Evolutionary conservation across 169 alveolate genomes (phyloP).

Genomic region (Eimeria brunetti): DNA sequence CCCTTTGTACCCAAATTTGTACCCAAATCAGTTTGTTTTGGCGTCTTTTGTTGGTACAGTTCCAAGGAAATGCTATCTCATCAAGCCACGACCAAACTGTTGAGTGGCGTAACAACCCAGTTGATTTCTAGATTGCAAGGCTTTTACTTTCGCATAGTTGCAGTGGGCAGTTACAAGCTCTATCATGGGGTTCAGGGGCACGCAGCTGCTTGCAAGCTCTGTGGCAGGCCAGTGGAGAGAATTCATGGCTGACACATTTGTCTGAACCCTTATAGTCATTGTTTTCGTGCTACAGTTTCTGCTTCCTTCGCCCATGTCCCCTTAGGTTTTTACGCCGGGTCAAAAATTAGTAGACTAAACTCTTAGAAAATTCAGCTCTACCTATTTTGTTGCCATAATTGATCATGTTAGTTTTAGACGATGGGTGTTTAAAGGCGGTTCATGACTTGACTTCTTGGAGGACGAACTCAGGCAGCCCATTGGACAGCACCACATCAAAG

Average conservation of each 20-base stretch:
- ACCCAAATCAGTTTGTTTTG: background rate
- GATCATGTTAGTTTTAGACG: background rate
- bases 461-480: conserved; percentile 63
- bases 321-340: background rate
- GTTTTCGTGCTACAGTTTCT: background rate
- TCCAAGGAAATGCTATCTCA: background rate
- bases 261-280: background rate
- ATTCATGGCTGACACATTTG: background rate
- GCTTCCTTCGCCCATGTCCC: background rate
- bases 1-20: background rate
- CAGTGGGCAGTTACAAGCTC: background rate
- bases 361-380: background rate
- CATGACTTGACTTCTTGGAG: conserved; percentile 34
- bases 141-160: background rate
- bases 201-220: background rate
- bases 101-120: background rate
- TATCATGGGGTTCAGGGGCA: background rate
- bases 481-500: conserved; percentile 18
- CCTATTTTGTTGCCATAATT: background rate
- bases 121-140: background rate
- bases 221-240: background rate
- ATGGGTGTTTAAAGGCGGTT: background rate
- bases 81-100: background rate
- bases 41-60: background rate
- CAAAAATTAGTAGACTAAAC: background rate